Evolutionary conservation across 164 flowering plant species (phyloP).

Genomic region (Tetracentron sinense): DNA sequence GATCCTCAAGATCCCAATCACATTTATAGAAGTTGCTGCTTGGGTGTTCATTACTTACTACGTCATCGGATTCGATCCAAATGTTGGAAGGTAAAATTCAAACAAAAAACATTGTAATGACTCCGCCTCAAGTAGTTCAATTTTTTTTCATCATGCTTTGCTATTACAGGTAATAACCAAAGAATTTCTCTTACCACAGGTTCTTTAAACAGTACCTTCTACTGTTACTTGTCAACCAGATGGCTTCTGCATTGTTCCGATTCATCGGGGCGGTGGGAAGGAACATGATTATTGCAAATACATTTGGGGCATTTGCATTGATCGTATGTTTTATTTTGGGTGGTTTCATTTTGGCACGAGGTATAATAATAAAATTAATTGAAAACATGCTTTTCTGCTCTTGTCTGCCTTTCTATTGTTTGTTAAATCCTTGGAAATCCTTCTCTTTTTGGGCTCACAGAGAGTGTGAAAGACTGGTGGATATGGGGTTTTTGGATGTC

Average conservation of each 20-base stretch:
- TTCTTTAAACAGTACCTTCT: conserved; percentile 41
- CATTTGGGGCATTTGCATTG: conserved; percentile 41
- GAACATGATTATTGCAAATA: conserved; percentile 44
- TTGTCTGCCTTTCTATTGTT: too few species aligned
- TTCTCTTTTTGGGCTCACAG: too few species aligned
- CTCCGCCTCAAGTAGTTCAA: too few species aligned
- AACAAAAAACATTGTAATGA: background rate
- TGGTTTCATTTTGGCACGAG: conserved; percentile 42
- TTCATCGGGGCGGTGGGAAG: conserved; percentile 38
- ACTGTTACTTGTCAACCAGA: conserved; percentile 34
- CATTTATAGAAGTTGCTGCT: conserved; percentile 37
- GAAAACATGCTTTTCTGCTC: background rate
- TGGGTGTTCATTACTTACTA: conserved; percentile 47
- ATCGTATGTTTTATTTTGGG: conserved; percentile 35
- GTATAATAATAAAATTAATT: too few species aligned
- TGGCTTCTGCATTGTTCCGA: conserved; percentile 47
- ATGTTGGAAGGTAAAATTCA: conserved; percentile 34
- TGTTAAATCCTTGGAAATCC: too few species aligned
- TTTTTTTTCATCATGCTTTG: too few species aligned
- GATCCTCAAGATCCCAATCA: conserved; percentile 48
- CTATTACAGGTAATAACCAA: too few species aligned
- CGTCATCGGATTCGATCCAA: conserved; percentile 50
- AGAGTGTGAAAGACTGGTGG: conserved; percentile 44
- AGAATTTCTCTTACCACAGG: conserved; percentile 25
- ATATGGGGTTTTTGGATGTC: conserved; percentile 48